Evolutionary conservation across 2,329 filamentous ascomycete genomes (phyloP).

Genomic region (Byssochlamys sp.): DNA sequence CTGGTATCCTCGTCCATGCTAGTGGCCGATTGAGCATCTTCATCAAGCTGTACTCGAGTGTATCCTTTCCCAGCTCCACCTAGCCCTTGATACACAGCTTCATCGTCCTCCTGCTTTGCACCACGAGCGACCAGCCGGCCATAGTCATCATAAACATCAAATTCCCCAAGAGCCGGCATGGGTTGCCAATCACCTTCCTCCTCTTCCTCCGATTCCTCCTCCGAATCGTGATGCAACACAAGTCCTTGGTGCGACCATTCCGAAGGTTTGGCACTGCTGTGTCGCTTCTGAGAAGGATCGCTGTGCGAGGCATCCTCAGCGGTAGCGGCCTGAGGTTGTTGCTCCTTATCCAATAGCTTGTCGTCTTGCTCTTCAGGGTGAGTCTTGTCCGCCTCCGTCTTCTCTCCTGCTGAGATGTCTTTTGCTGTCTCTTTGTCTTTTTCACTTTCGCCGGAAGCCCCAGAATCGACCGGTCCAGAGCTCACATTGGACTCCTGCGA

Average conservation of each 20-base stretch:
- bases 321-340: constrained; percentile 2
- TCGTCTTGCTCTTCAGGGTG: background rate
- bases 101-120: constrained; percentile 58
- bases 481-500: background rate
- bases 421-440: background rate
- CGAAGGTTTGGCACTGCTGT: constrained; percentile 42
- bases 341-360: background rate
- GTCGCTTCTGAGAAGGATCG: constrained; percentile 13
- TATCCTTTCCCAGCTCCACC: constrained; percentile 92
- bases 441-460: background rate
- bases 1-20: constrained; percentile 96
- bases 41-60: constrained; percentile 86
- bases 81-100: constrained; percentile 63
- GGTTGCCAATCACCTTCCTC: constrained; percentile 75
- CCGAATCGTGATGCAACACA: constrained; percentile 38
- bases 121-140: constrained; percentile 78
- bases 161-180: constrained; percentile 87
- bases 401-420: background rate
- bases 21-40: constrained; percentile 84
- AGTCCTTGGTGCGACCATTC: constrained; percentile 88
- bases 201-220: constrained; percentile 41
- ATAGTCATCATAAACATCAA: constrained; percentile 93
- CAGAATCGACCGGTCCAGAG: background rate
- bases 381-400: background rate
- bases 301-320: constrained; percentile 5